Conservation (phyloP, 2,329 filamentous ascomycete genomes). For the Tolypocladium cylindrosporum region DNA sequence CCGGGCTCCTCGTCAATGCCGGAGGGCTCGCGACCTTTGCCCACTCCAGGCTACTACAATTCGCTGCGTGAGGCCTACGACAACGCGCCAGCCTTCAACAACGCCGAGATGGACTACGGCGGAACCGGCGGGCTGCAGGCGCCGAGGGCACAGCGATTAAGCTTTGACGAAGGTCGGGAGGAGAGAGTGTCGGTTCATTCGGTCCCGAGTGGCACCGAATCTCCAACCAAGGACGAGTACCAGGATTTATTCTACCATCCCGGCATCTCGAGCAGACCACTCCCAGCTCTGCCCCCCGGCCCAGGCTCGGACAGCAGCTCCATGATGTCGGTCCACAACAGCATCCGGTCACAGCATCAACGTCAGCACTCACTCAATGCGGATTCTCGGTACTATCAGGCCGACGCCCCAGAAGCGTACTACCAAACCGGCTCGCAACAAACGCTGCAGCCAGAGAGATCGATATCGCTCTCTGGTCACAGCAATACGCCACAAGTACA, state of each 20-base stretch:
- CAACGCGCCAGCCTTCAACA: conserved; percentile 32
- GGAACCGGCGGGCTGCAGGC: conserved; percentile 84
- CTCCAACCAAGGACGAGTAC: conserved; percentile 61
- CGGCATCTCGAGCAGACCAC: conserved; percentile 57
- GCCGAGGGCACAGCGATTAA: conserved; percentile 63
- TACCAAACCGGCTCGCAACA: conserved; percentile 26
- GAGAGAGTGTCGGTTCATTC: conserved; percentile 55
- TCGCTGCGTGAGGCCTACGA: conserved; percentile 16
- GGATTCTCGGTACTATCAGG: conserved; percentile 29
- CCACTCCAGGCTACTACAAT: conserved; percentile 29
- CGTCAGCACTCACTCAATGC: conserved; percentile 38
- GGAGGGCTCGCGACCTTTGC: conserved; percentile 37
- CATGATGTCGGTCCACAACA: conserved; percentile 34
- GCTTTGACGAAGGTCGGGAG: conserved; percentile 80
- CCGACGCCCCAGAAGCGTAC: conserved; percentile 40
- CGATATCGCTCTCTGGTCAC: conserved; percentile 74
- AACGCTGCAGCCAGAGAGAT: conserved; percentile 50
- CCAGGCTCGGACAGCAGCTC: conserved; percentile 52
- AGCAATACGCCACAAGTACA: conserved; percentile 69
- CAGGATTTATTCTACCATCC: conserved; percentile 93
- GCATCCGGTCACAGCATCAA: conserved; percentile 32
- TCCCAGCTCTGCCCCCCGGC: conserved; percentile 50
- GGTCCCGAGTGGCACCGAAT: conserved; percentile 51
- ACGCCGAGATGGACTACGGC: conserved; percentile 73
- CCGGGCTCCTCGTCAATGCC: conserved; percentile 27